A percentile compares a stretch with the other conserved stretches of the same genome.
These are phyloP conservation scores for Leccinum pallidistipes DNA, from an alignment of 1,284 basidiomycete genomes.

Conservation along the genomic window DNA sequence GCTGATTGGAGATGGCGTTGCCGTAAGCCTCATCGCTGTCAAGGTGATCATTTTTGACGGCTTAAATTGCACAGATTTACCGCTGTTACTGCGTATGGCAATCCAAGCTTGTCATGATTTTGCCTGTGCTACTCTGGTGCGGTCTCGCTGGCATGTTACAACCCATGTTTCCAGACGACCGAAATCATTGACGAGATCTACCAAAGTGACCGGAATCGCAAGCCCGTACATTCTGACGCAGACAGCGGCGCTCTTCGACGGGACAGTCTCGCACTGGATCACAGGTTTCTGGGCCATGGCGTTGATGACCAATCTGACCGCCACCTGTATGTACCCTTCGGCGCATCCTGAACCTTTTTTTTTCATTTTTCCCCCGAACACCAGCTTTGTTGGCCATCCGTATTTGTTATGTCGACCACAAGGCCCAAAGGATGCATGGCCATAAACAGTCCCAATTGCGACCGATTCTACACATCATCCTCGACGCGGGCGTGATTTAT, in stretches of 20 bases:
- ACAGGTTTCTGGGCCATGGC: conserved; percentile 1
- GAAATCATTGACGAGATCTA: neutral
- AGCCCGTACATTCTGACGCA: neutral
- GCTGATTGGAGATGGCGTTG: neutral
- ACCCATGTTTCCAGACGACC: neutral
- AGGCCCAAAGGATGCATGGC: neutral
- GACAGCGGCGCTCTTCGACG: neutral
- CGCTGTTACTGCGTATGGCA: conserved; percentile 2
- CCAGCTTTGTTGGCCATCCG: neutral
- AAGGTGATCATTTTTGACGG: neutral
- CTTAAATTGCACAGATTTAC: neutral
- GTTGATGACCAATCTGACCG: neutral
- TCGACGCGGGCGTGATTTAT: conserved; percentile 1
- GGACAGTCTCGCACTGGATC: neutral
- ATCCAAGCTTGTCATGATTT: neutral
- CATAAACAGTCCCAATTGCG: neutral
- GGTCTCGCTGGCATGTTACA: neutral
- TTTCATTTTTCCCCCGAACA: neutral
- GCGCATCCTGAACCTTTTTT: neutral
- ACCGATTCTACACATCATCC: neutral
- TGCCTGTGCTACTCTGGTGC: neutral
- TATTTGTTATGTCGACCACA: conserved; percentile 1
- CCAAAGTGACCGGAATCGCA: neutral
- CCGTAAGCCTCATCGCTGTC: neutral
- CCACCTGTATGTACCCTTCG: neutral